Evolutionary conservation across 2,329 filamentous ascomycete genomes (phyloP), one percentile per base, ranked within the genome.

Genomic region (Fusarium torulosum): DNA sequence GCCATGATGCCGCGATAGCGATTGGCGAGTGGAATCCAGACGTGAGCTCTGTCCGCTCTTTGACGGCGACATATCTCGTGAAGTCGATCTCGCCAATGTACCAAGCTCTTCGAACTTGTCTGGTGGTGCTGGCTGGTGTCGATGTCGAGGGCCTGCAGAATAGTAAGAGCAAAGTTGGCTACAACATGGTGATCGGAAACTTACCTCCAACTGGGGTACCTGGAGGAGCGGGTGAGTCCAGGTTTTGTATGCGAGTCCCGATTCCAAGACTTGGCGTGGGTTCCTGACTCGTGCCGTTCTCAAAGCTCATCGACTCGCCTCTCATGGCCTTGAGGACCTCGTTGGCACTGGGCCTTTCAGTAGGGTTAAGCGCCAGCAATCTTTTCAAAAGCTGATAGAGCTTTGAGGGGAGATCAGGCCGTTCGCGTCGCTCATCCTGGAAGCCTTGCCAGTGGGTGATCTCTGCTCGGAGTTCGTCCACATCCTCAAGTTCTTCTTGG

Each of bases 371-470:
- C 2, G 93, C 90, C 7, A 99, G 85, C 7, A 99, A 83, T 56
- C 88, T 88, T 76, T 93, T 94, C 6, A 99, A 84, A 53, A 97
- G 89, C 44, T 88, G 88, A 78, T 98, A 99, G 0, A 99, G 85
- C 76, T 92, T 91, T 7, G 93, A 86, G 0, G 96, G 96, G 1
- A 99, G 82, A 72, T 98, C 96, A 1, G 91, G 88, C 3, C 95
- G 87, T 66, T 91, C 86, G 35, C 90, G 85, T 33, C 88, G 85
- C 70, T 92, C 90, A 61, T 93, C 90, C 65, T 93, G 88, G 71
- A 98, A 97, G 1, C 96, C 96, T 53, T 89, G 83, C 96, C 96
- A 99, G 33, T 86, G 84, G 13, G 89, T 88, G 57, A 99, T 98
- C 77, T 99, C 96, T 4, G 85, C 90, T 41, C 94, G 88, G 29